Evolutionary conservation across 116 monocot species (phyloP), one percentile per base, ranked within the genome.

Genomic region (Cymodocea nodosa): DNA sequence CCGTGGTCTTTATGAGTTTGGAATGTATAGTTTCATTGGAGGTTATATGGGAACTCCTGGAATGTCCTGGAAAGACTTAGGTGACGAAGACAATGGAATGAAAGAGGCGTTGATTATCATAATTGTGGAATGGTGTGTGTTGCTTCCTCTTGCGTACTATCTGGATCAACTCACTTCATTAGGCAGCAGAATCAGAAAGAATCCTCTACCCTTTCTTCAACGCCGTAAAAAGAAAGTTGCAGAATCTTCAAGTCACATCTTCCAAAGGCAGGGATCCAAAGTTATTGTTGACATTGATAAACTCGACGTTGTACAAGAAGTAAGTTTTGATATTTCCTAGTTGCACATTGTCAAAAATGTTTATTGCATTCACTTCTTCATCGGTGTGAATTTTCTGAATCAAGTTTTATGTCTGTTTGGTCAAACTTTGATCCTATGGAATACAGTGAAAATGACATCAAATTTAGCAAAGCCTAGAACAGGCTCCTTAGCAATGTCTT

Each of bases 1-100:
- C 65, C 84, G 94, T 57, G 94, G 94, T 12, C 53, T 94, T 13
- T 94, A 94, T 58, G 94, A 94, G 68, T 76, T 94, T 67, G 68
- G 75, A 34, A 68, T 82, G 30, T 89, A 86, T 64, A 60, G 89
- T 15, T 81, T 81, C 52, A 39, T 36, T 22, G 82, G 84, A 72
- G 25, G 70, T 58, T 57, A 64, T 40, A 80, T 78, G 71, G 82
- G 71, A 44, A 79, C 75, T 17, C 54, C 59, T 50, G 94, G 94
- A 35, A 94, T 94, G 94, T 74, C 15, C 0, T 94, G 94, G 94
- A 69, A 65, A 15, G 63, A 89, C 69, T 49, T 94, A 63, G 76
- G 57, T 67, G 78, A 84, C 53, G 64, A 71, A 35, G 14, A 53
- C 12, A 94, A 89, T 73, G 94, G 94, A 69, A 84, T 94, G 87